A percentile compares a stretch with the other conserved stretches of the same genome.
phyloP scores from a whole-genome alignment of 257 asterid species.

The Plectranthus barbatus region DNA sequence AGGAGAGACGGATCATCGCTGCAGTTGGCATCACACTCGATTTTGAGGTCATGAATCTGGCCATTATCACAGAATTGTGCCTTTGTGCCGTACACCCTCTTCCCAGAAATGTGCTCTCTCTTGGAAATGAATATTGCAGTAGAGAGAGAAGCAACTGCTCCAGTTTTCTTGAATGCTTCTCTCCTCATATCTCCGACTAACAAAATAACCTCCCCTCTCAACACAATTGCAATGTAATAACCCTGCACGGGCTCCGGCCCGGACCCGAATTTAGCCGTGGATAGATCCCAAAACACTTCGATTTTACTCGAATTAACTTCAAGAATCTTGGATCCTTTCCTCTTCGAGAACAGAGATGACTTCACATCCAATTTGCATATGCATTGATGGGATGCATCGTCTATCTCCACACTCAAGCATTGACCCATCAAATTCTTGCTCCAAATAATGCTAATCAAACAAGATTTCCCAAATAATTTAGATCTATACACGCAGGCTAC shows the following conservation, averaged over 20 bases:
- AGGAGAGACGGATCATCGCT: conserved; percentile 50
- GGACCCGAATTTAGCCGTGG: conserved; percentile 64
- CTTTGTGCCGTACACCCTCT: conserved; percentile 52
- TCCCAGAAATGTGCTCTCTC: conserved; percentile 68
- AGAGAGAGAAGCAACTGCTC: conserved; percentile 33
- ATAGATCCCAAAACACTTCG: conserved; percentile 78
- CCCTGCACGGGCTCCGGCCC: conserved; percentile 88
- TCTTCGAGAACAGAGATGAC: conserved; percentile 76
- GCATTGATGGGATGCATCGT: conserved; percentile 65
- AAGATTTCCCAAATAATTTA: conserved; percentile 63
- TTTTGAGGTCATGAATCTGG: conserved; percentile 55
- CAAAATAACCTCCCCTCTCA: conserved; percentile 56
- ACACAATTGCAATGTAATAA: conserved; percentile 62
- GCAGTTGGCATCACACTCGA: conserved; percentile 55
- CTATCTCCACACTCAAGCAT: conserved; percentile 70
- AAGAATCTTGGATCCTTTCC: conserved; percentile 70
- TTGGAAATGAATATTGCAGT: conserved; percentile 52
- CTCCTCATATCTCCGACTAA: conserved; percentile 67
- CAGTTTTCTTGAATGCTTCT: conserved; percentile 79
- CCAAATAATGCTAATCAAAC: conserved; percentile 56
- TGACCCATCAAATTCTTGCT: conserved; percentile 92
- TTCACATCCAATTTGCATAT: conserved; percentile 80
- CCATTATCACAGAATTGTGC: conserved; percentile 70
- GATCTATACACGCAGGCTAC: conserved; percentile 61
- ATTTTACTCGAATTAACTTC: conserved; percentile 47